Percentiles rank a stretch among this genome's conserved stretches.
Evolutionary conservation across 1,284 basidiomycete genomes (phyloP).

Genomic region (Sanghuangporus sanghuang): DNA sequence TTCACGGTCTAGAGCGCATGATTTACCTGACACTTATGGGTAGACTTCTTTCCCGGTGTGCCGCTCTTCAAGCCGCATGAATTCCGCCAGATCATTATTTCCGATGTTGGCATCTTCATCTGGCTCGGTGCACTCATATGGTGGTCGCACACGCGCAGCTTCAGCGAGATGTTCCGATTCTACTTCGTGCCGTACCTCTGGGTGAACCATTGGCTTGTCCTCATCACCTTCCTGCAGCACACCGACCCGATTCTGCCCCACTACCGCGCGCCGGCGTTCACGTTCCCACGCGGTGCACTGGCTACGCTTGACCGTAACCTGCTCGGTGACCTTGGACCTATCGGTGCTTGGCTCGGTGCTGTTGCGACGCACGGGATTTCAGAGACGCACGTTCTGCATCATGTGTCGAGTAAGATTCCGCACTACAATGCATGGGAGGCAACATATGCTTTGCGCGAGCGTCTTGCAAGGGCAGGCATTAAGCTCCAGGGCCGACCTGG

Average conservation of each 20-base stretch:
- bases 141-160: slow-evolving; percentile 64
- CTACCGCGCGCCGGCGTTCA: slow-evolving; percentile 89
- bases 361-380: slow-evolving; percentile 84
- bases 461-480: slow-evolving; percentile 61
- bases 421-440: slow-evolving; percentile 96
- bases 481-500: slow-evolving; percentile 59
- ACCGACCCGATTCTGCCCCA: slow-evolving; percentile 94
- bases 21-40: neutral
- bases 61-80: slow-evolving; percentile 88
- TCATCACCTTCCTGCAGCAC: slow-evolving; percentile 96
- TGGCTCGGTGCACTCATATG: slow-evolving; percentile 61
- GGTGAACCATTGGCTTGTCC: slow-evolving; percentile 85
- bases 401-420: slow-evolving; percentile 90
- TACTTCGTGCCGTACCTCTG: slow-evolving; percentile 92
- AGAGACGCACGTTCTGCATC: slow-evolving; percentile 91
- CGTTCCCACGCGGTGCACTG: slow-evolving; percentile 92
- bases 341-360: slow-evolving; percentile 76
- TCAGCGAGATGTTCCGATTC: slow-evolving; percentile 72
- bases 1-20: neutral
- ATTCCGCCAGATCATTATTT: slow-evolving; percentile 72
- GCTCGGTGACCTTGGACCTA: slow-evolving; percentile 71
- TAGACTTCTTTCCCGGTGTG: slow-evolving; percentile 76
- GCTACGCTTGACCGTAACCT: slow-evolving; percentile 89
- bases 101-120: slow-evolving; percentile 79
- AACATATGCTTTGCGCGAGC: slow-evolving; percentile 79